These are phyloP conservation scores for Canna indica DNA, from an alignment of 176 grass and related monocot species.

Conservation along the genomic window DNA sequence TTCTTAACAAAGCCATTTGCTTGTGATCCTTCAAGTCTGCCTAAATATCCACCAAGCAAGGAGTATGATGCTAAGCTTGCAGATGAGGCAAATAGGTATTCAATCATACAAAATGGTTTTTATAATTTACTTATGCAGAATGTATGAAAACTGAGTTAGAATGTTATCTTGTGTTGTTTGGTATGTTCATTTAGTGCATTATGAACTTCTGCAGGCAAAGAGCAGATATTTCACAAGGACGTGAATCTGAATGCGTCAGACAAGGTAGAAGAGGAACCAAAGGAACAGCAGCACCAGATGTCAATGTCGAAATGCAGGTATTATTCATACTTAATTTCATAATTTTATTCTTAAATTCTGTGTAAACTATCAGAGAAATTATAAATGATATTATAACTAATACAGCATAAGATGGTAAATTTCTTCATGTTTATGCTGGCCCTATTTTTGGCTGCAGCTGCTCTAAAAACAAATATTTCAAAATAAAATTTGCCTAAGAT, in stretches of 20 bases:
- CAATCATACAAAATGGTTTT: not conserved
- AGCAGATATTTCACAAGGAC: constrained; percentile 29
- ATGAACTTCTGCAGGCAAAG: constrained; percentile 45
- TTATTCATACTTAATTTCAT: not conserved
- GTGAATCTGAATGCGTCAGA: constrained; percentile 38
- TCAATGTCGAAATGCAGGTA: constrained; percentile 40
- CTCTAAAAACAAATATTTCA: not conserved
- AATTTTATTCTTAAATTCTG: not conserved
- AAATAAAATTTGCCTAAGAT: not conserved
- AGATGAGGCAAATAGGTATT: constrained; percentile 39
- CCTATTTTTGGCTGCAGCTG: not conserved
- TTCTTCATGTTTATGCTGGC: not conserved
- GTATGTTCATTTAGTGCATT: too few species aligned
- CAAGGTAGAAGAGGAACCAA: constrained; percentile 40
- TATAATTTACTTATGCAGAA: not conserved
- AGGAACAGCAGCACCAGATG: constrained; percentile 29
- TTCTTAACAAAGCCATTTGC: constrained; percentile 48
- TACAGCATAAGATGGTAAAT: not conserved
- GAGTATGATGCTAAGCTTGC: constrained; percentile 67
- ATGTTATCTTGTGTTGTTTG: too few species aligned
- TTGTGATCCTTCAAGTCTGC: constrained; percentile 55
- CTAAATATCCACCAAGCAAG: constrained; percentile 64
- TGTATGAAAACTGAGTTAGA: not conserved
- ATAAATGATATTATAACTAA: not conserved
- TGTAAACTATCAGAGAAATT: not conserved